A percentile compares a stretch with the other conserved stretches of the same genome.
phyloP scores from a whole-genome alignment of 148 eudicot genomes.

The Arctostaphylos glauca region DNA sequence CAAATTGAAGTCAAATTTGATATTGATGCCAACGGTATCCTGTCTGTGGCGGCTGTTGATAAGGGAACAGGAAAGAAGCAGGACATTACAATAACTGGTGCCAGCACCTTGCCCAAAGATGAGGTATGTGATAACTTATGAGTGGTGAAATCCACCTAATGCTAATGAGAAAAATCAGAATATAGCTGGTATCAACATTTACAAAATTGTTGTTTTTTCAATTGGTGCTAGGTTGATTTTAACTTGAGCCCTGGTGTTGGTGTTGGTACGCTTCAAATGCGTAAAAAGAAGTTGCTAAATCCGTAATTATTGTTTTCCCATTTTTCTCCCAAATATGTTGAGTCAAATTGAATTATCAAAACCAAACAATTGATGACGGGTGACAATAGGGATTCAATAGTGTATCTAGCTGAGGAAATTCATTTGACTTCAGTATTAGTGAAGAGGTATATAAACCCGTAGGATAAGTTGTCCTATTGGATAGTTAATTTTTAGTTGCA shows the following conservation, averaged over 20 bases:
- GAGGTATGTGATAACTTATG: slow-evolving; percentile 28
- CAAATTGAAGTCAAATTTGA: slow-evolving; percentile 52
- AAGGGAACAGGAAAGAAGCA: slow-evolving; percentile 59
- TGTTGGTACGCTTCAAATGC: not conserved
- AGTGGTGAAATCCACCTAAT: not conserved
- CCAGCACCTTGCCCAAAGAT: slow-evolving; percentile 49
- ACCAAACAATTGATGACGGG: not conserved
- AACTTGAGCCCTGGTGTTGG: not conserved
- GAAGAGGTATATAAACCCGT: not conserved
- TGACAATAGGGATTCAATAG: not conserved
- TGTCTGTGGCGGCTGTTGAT: slow-evolving; percentile 42
- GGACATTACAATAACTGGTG: slow-evolving; percentile 54
- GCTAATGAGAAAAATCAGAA: not conserved
- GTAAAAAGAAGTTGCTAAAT: too few species aligned
- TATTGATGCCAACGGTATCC: slow-evolving; percentile 45
- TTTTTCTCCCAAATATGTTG: not conserved
- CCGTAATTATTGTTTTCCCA: too few species aligned
- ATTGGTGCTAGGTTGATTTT: not conserved
- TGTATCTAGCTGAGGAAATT: not conserved
- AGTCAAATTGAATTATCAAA: not conserved
- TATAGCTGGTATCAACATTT: not conserved
- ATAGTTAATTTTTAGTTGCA: too few species aligned
- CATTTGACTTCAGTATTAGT: not conserved
- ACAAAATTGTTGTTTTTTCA: not conserved
- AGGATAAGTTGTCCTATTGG: too few species aligned